Base-by-base conservation (phyloP, 2,329 filamentous ascomycete species). In the Colletotrichum sp. region DNA sequence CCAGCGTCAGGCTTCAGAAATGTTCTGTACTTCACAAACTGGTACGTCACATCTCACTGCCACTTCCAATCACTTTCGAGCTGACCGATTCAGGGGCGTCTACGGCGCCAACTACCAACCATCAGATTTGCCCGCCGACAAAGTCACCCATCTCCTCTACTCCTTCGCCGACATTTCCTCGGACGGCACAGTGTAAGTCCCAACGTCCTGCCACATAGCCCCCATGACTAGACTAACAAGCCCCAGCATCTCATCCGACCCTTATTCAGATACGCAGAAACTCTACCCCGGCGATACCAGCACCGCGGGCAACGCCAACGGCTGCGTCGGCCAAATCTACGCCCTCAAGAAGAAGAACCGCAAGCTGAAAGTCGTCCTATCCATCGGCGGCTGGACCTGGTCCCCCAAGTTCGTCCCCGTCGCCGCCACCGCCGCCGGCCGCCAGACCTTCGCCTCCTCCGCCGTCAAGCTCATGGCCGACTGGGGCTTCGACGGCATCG, bases 351-450 rank as follows among this genome's bases (percentile, higher is more conserved):
- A 95, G 85, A 86, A 89, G 79, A 92, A 98, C 82, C 92, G 95
- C 24, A 91, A 94, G 68, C 84, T 98, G 73, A 98, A 98, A 84
- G 89, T 94, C 3, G 86, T 97, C n/a, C 89, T 97, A 10, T 95
- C 93, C 43, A 94, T 98, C 75, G 95, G 95, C 55, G 95, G 95
- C 18, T 97, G 93, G 92, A 94, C 92, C 0, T 95, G 94, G 82
- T 94, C 93, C 5, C 84, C 90, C 69, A 93, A 94, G 79, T 95
- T 96, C 81, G 87, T 91, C 1, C 85, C 86, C 8, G 90, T 93
- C 0, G 92, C 91, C 1, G 91, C 91, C 21, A 93, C 93, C 0
- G 87, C 89, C 1, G 85, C 87, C 7, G 92, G 93, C 9, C 90
- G 95, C 15, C 85, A 86, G 75, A 88, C 78, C 3, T 98, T 98